phyloP scores from a whole-genome alignment of 108 stramenopile species.

The Phaeodactylum tricornutum region DNA sequence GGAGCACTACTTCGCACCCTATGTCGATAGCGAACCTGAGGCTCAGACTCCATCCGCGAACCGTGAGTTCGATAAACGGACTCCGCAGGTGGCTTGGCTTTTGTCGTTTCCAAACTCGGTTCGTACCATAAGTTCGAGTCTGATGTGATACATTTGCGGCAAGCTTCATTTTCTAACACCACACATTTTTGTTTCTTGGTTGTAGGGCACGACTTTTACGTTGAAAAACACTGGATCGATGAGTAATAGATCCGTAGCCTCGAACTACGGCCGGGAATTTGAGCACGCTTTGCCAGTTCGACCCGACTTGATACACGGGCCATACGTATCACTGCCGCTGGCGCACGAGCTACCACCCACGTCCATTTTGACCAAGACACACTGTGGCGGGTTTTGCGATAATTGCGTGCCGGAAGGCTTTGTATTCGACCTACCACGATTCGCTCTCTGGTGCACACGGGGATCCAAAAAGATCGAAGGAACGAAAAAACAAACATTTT shows the following conservation, averaged over 20 bases:
- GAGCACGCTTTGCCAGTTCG: neutral
- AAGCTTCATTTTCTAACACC: too few relatives aligned
- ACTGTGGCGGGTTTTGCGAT: constrained; percentile 49
- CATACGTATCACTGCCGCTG: neutral
- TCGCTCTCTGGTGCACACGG: constrained; percentile 21
- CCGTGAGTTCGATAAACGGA: too few relatives aligned
- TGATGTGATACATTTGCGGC: too few relatives aligned
- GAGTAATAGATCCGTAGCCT: neutral
- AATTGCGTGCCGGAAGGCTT: constrained; percentile 38
- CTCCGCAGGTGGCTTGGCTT: too few relatives aligned
- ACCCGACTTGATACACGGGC: neutral
- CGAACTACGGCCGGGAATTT: neutral
- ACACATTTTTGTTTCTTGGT: too few relatives aligned
- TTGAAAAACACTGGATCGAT: neutral
- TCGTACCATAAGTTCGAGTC: too few relatives aligned
- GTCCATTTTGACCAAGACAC: constrained; percentile 70
- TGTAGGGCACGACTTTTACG: neutral
- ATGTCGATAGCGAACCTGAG: too few relatives aligned
- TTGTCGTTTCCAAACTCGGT: too few relatives aligned
- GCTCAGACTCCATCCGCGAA: too few relatives aligned
- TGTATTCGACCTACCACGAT: constrained; percentile 27
- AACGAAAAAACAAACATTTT: constrained; percentile 7
- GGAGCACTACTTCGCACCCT: neutral
- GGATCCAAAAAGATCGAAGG: constrained; percentile 6
- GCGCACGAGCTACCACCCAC: neutral